These are phyloP conservation scores for Escovopsis weberi DNA, from an alignment of 2,329 filamentous ascomycete genomes.

Conservation along the genomic window DNA sequence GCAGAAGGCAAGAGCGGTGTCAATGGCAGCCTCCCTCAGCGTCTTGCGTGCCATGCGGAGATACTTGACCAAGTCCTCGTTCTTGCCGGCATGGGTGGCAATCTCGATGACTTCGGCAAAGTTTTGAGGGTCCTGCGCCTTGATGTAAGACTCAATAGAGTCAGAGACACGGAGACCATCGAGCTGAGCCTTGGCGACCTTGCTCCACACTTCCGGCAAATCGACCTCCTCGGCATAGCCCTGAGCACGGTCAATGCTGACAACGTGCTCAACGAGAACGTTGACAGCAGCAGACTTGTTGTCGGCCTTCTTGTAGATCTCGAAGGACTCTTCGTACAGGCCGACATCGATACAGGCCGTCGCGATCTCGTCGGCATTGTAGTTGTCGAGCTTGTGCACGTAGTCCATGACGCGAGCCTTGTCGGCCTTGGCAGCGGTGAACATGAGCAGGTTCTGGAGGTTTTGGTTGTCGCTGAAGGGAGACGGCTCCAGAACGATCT, in stretches of 20 bases:
- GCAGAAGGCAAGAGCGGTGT: constrained; percentile 87
- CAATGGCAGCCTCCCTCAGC: constrained; percentile 80
- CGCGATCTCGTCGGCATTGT: constrained; percentile 85
- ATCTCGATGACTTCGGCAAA: constrained; percentile 94
- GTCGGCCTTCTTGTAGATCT: constrained; percentile 96
- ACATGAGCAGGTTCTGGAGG: constrained; percentile 88
- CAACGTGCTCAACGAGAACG: constrained; percentile 88
- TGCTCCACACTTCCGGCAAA: constrained; percentile 91
- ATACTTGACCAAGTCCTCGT: constrained; percentile 93
- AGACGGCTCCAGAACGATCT: constrained; percentile 98
- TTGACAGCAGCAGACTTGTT: constrained; percentile 78
- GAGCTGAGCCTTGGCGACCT: constrained; percentile 92
- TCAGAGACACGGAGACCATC: constrained; percentile 88
- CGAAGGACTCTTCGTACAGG: constrained; percentile 90
- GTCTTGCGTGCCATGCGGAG: constrained; percentile 96
- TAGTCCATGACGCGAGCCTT: constrained; percentile 92
- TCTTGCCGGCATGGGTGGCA: constrained; percentile 88
- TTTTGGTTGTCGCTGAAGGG: constrained; percentile 96
- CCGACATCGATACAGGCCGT: constrained; percentile 88
- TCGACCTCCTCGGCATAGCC: constrained; percentile 93
- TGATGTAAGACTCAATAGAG: constrained; percentile 93
- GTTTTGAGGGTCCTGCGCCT: constrained; percentile 83
- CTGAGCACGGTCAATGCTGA: constrained; percentile 94
- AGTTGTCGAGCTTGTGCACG: constrained; percentile 79
- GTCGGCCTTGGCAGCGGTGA: constrained; percentile 93